phyloP scores from a whole-genome alignment of 305 asterid genomes.

The Lippia alba region DNA sequence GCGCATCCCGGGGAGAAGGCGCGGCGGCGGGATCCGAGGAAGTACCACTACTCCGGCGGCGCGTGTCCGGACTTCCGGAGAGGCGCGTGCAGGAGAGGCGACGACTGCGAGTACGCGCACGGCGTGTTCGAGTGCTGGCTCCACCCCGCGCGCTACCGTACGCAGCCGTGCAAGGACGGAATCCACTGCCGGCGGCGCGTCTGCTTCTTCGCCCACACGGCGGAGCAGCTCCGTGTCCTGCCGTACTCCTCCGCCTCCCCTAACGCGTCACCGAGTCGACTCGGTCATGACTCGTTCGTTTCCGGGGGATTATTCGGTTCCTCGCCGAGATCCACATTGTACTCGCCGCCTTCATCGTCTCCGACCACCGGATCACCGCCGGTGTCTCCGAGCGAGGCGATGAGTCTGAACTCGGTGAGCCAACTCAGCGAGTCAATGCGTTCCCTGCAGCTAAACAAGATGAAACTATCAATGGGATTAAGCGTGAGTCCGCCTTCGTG shows the following conservation, averaged over 20 bases:
- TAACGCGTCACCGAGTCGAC: slow-evolving; percentile 48
- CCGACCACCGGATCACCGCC: slow-evolving; percentile 66
- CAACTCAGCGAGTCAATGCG: slow-evolving; percentile 68
- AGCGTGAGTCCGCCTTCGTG: slow-evolving; percentile 55
- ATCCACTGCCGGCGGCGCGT: slow-evolving; percentile 76
- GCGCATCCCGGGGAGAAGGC: slow-evolving; percentile 90
- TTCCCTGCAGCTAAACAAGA: slow-evolving; percentile 46
- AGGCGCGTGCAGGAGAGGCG: slow-evolving; percentile 64
- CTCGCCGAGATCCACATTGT: slow-evolving; percentile 46
- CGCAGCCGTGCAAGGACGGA: slow-evolving; percentile 86
- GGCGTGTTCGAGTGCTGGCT: slow-evolving; percentile 88
- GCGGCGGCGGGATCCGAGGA: slow-evolving; percentile 72
- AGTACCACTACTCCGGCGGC: slow-evolving; percentile 62
- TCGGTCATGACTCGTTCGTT: slow-evolving; percentile 38
- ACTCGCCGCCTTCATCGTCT: slow-evolving; percentile 52
- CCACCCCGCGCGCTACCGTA: slow-evolving; percentile 79
- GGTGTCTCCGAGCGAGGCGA: slow-evolving; percentile 50
- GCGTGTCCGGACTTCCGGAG: slow-evolving; percentile 71
- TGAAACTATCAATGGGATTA: slow-evolving; percentile 38
- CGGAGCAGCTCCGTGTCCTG: slow-evolving; percentile 65
- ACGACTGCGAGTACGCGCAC: slow-evolving; percentile 78
- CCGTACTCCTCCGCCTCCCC: slow-evolving; percentile 47
- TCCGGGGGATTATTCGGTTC: slow-evolving; percentile 30
- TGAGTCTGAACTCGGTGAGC: slow-evolving; percentile 39
- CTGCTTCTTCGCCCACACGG: slow-evolving; percentile 83